Base-by-base conservation (phyloP, 441 rosid genomes). In the Gossypium lobatum region DNA sequence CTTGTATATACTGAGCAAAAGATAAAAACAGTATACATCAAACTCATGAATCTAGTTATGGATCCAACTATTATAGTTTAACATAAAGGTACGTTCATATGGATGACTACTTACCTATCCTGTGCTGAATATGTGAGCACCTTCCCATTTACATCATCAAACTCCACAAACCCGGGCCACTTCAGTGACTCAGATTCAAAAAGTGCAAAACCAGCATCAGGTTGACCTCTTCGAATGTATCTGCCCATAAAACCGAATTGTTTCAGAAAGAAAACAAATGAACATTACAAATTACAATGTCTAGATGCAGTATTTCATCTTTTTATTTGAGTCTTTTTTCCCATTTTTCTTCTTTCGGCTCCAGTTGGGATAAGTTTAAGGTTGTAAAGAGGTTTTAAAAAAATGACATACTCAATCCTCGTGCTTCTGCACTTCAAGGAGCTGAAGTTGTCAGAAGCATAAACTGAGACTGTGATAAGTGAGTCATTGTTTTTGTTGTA, bases 131-230 rank as follows among this genome's bases (percentile, higher is more conserved):
- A 89, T 0, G 92, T 89, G 52, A 89, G 89, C 58, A 89, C 94
- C 61, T 89, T 89, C 50, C 94, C 94, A 79, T 89, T 89, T 39
- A 89, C 94, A 83, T 88, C 94, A 80, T 89, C 94, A 77, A 89
- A 89, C 84, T 89, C 94, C 2, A 89, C 94, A 82, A 89, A 89
- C 57, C 94, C 92, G 72, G 94, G 94, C 94, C 94, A 89, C 75
- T 88, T 89, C 52, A 89, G 73, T 10, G 92, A 88, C 60, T 89
- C 94, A 0, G 91, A 89, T 46, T 89, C 92, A 75, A 89, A 88
- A 79, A 86, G 87, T 6, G 92, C 84, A 88, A 89, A 89, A 46
- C 93, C 93, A 70, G 90, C 90, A 81, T 89, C 93, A 1, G 93
- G 91, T 79, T 87, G 83, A 62, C 87, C 89, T 79, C 93, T 85